Evolutionary conservation across 257 asterid species (phyloP).

Genomic region (Ballota nigra): DNA sequence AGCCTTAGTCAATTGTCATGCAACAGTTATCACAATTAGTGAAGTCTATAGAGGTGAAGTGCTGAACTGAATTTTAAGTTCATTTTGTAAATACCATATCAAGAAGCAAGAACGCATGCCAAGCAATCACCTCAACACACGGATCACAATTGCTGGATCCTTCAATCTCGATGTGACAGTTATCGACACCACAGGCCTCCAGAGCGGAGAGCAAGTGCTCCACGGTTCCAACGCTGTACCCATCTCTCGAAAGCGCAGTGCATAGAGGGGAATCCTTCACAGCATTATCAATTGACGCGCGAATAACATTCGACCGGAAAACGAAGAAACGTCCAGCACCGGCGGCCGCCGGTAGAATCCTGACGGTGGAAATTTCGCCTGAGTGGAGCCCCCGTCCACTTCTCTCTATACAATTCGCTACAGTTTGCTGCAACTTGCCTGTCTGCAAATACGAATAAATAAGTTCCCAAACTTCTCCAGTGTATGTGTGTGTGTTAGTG

Average conservation of each 20-base stretch:
- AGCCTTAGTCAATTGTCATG: too few species aligned
- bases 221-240: conserved; percentile 61
- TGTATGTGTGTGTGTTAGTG: neutral
- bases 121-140: conserved; percentile 60
- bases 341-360: conserved; percentile 60
- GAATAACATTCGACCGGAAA: conserved; percentile 51
- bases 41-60: neutral
- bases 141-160: conserved; percentile 37
- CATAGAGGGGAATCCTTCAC: conserved; percentile 66
- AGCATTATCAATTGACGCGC: conserved; percentile 58
- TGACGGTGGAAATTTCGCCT: conserved; percentile 65
- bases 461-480: neutral
- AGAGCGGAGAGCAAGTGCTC: conserved; percentile 96
- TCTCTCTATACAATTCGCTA: conserved; percentile 53
- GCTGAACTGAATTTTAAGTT: neutral
- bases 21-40: neutral
- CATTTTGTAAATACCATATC: neutral
- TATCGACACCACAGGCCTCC: conserved; percentile 83
- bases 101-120: neutral
- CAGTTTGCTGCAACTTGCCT: conserved; percentile 80
- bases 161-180: conserved; percentile 71
- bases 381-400: conserved; percentile 86
- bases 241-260: conserved; percentile 66
- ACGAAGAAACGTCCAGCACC: conserved; percentile 68
- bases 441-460: conserved; percentile 45